These are phyloP conservation scores for Thraustochytrium sp. DNA, from an alignment of 352 stramenopile genomes.

Conservation along the genomic window DNA sequence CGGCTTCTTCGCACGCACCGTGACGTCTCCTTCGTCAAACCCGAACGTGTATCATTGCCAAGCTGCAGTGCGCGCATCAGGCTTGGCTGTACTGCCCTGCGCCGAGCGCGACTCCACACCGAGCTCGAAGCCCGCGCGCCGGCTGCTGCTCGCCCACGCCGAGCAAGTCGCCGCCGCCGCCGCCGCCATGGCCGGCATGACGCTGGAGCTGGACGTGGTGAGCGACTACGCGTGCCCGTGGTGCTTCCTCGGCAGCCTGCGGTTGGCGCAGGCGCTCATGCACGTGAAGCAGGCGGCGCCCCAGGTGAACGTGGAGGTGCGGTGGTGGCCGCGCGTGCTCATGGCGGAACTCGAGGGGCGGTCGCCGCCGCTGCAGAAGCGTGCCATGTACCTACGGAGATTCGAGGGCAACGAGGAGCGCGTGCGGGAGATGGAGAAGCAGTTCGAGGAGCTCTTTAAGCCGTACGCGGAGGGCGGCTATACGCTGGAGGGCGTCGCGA, in stretches of 20 bases:
- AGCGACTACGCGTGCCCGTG: conserved; percentile 24
- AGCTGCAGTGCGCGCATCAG: too few relatives aligned
- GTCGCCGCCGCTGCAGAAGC: not conserved
- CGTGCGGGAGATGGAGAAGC: not conserved
- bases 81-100: too few relatives aligned
- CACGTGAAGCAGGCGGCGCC: not conserved
- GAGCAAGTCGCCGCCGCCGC: too few relatives aligned
- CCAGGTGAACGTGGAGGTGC: not conserved
- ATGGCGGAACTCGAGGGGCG: not conserved
- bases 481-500: not conserved
- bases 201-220: not conserved
- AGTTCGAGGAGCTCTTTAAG: not conserved
- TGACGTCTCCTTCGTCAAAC: too few relatives aligned
- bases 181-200: too few relatives aligned
- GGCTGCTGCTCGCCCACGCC: too few relatives aligned
- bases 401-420: conserved; percentile 1
- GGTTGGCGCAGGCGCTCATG: conserved; percentile 5
- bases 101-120: too few relatives aligned
- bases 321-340: not conserved
- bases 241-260: conserved; percentile 14
- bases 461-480: conserved; percentile 8
- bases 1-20: too few relatives aligned
- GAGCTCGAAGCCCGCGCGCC: too few relatives aligned
- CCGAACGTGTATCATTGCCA: too few relatives aligned
- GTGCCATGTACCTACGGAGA: conserved; percentile 9